Conservation (phyloP, 257 asterid species). For the Sherardia arvensis region DNA sequence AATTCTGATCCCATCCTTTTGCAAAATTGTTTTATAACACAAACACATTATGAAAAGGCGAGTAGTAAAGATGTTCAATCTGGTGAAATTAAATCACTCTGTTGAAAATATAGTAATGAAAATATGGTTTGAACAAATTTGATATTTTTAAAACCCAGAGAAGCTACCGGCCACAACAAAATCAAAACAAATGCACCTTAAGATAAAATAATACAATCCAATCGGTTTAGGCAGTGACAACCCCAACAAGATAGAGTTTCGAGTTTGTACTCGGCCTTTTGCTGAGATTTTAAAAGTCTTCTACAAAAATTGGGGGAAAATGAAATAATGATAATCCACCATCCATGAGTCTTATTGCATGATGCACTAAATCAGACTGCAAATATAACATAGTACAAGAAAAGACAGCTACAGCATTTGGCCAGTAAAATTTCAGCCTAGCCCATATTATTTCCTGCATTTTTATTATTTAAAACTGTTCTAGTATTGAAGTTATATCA, state of each 20-base stretch:
- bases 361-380: neutral
- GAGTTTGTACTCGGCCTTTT: neutral
- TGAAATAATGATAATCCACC: neutral
- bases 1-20: no score
- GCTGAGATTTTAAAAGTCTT: neutral
- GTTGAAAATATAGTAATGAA: no score
- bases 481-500: neutral
- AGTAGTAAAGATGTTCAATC: no score
- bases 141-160: neutral
- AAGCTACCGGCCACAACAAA: neutral
- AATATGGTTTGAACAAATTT: no score
- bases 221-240: no score
- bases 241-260: neutral
- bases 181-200: no score
- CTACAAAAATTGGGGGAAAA: neutral
- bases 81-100: no score
- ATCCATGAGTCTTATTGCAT: neutral
- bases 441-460: neutral
- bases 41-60: neutral
- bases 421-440: neutral
- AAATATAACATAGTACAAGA: neutral
- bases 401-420: neutral
- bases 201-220: neutral
- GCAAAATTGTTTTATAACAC: neutral
- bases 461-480: neutral